A percentile compares a stretch with the other conserved stretches of the same genome.
Evolutionary conservation across 129 eudicot species (phyloP).

Genomic region (Deinandra increscens): DNA sequence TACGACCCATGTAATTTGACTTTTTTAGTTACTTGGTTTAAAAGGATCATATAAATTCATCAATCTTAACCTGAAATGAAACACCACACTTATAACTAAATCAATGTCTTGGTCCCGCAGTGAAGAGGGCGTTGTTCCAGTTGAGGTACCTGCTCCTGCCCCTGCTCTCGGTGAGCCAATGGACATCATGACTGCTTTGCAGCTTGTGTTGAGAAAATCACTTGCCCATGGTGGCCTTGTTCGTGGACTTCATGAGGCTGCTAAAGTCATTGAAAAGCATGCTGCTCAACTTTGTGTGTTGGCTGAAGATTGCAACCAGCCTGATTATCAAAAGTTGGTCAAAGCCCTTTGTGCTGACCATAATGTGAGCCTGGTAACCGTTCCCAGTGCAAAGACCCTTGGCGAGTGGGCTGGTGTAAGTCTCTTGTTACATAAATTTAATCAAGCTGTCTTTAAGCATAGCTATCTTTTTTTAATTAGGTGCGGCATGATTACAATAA

Average conservation of each 20-base stretch:
- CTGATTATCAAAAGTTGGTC: constrained; percentile 78
- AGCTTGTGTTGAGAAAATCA: constrained; percentile 79
- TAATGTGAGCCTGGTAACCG: constrained; percentile 74
- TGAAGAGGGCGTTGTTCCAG: constrained; percentile 71
- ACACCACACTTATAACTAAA: background rate
- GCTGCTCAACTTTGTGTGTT: constrained; percentile 89
- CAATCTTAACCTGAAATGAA: too few relatives aligned
- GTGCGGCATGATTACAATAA: background rate
- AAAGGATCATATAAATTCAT: background rate
- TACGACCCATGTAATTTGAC: background rate
- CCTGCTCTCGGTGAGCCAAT: constrained; percentile 92
- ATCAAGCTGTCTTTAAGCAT: background rate
- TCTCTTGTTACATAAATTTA: background rate
- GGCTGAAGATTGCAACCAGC: constrained; percentile 97
- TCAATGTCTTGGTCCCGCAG: constrained; percentile 36
- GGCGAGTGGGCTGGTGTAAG: constrained; percentile 99
- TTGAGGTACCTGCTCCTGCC: constrained; percentile 60
- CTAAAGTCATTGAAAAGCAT: constrained; percentile 92
- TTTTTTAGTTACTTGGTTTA: background rate
- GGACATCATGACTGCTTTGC: constrained; percentile 96
- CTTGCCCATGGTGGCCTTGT: constrained; percentile 89
- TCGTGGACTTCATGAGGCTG: constrained; percentile 92
- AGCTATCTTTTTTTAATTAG: background rate
- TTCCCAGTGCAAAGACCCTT: constrained; percentile 94
- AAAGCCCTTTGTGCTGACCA: constrained; percentile 97